Evolutionary conservation across 768 basidiomycete genomes (phyloP).

Genomic region (Suillus cothurnatus): DNA sequence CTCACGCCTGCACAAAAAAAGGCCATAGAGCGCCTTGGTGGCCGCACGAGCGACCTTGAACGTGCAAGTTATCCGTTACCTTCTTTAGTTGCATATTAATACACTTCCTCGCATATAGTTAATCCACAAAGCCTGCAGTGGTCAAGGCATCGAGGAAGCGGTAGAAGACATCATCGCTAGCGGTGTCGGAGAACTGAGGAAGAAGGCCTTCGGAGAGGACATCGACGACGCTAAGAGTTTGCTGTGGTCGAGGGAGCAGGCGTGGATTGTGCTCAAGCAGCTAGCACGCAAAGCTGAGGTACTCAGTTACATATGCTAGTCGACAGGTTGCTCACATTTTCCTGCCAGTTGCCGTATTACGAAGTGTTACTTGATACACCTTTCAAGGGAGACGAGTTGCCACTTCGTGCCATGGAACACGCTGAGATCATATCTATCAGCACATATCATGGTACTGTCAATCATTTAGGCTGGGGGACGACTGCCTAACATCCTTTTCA

Average conservation of each 20-base stretch:
- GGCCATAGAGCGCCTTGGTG: constrained; percentile 78
- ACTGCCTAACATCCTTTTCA: constrained; percentile 24
- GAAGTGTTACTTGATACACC: constrained; percentile 80
- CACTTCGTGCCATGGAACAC: constrained; percentile 84
- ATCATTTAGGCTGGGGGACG: not conserved
- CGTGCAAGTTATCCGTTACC: constrained; percentile 50
- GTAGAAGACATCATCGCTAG: constrained; percentile 88
- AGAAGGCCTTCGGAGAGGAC: constrained; percentile 94
- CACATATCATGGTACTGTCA: constrained; percentile 64
- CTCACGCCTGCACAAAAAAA: constrained; percentile 58
- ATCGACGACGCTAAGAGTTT: constrained; percentile 81
- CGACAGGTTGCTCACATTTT: constrained; percentile 4
- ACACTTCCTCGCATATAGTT: constrained; percentile 46
- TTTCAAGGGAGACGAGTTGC: constrained; percentile 88
- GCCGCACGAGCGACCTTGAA: constrained; percentile 88
- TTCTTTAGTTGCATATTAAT: not conserved
- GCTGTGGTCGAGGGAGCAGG: constrained; percentile 86
- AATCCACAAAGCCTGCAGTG: constrained; percentile 81
- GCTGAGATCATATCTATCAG: constrained; percentile 84
- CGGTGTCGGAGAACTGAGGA: constrained; percentile 80
- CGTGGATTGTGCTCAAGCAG: constrained; percentile 78
- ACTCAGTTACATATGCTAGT: constrained; percentile 32
- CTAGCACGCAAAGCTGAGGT: constrained; percentile 69
- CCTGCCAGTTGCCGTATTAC: constrained; percentile 72
- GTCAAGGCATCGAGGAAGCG: constrained; percentile 72